Evolutionary conservation across 2,329 filamentous ascomycete genomes (phyloP), one percentile per base, ranked within the genome.

Genomic region (Emmonsiellopsis sp.): DNA sequence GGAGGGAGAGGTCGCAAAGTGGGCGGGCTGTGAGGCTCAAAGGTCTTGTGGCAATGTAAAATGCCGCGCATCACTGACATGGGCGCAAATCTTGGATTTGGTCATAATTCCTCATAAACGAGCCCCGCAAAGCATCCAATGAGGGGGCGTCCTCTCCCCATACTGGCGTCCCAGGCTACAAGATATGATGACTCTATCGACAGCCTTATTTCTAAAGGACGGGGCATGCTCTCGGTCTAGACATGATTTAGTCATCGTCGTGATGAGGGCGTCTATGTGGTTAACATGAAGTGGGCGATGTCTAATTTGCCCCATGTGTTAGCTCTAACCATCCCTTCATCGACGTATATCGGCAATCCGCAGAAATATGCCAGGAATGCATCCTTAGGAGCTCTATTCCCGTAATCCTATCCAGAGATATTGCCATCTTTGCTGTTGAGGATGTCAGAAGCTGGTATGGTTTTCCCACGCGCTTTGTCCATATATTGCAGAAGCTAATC

Each of bases 401-500:
- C 11, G 11, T 42, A 42, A 16, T 42, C 8, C 10, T 15, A 10
- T 2, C n/a, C n/a, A n/a, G 31, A 10, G 9, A 37, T 2, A 37
- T 48, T 38, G 45, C 37, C 31, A 35, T 38, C 34, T 20, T 16
- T 26, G 16, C 35, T 3, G 15, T 3, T 13, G 7, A 30, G 37
- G 15, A 50, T 51, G 49, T 42, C 49, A 4, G 40, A 51, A 43
- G 20, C 35, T 32, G 26, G 49, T 51, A 51, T 30, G 41, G 2
- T 16, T 16, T 15, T 10, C 15, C 43, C 31, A 4, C 5, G 9
- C 30, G 7, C n/a, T 15, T 8, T 41, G 20, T 26, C 20, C 20
- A 26, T 13, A 44, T 9, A 31, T 35, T 15, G 16, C 30, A 41
- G 30, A 72, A 74, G 37, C 63, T 84, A 30, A 68, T 83, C 44